These are phyloP conservation scores for Hymenoscyphus fraxineus DNA, from an alignment of 2,329 filamentous ascomycete genomes.

Conservation along the genomic window DNA sequence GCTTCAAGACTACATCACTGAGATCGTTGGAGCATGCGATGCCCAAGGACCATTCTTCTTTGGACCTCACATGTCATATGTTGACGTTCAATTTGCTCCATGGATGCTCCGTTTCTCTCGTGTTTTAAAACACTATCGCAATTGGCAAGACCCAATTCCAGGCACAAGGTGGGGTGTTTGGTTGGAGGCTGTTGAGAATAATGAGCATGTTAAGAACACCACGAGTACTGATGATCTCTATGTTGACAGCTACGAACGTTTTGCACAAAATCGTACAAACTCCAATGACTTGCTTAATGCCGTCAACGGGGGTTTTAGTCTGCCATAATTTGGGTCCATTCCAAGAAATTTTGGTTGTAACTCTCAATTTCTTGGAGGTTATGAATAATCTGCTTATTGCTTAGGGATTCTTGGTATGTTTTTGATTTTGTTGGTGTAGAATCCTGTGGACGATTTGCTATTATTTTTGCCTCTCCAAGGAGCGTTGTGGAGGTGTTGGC, in stretches of 20 bases:
- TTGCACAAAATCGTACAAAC: slow-evolving; percentile 59
- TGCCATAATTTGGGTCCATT: neutral
- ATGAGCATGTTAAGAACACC: slow-evolving; percentile 38
- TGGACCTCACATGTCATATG: slow-evolving; percentile 35
- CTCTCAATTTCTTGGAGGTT: neutral
- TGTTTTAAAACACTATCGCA: slow-evolving; percentile 39
- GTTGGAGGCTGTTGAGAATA: slow-evolving; percentile 38
- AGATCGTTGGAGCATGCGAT: slow-evolving; percentile 37
- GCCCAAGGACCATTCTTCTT: slow-evolving; percentile 36
- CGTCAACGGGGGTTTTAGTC: slow-evolving; percentile 43
- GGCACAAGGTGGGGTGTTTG: slow-evolving; percentile 37
- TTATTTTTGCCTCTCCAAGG: neutral
- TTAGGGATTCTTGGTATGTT: neutral
- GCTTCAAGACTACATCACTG: slow-evolving; percentile 61
- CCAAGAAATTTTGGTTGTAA: neutral
- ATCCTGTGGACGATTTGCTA: neutral
- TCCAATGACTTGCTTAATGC: slow-evolving; percentile 56
- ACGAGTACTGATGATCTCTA: slow-evolving; percentile 51
- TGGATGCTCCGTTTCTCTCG: slow-evolving; percentile 39
- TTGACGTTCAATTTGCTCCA: slow-evolving; percentile 40
- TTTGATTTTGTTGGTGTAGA: neutral
- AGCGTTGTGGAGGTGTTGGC: neutral
- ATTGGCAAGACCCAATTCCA: slow-evolving; percentile 37
- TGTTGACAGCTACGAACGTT: slow-evolving; percentile 65
- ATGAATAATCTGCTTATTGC: neutral